Evolutionary conservation across 768 basidiomycete species (phyloP).

Genomic region (Clitopilus hobsonii): DNA sequence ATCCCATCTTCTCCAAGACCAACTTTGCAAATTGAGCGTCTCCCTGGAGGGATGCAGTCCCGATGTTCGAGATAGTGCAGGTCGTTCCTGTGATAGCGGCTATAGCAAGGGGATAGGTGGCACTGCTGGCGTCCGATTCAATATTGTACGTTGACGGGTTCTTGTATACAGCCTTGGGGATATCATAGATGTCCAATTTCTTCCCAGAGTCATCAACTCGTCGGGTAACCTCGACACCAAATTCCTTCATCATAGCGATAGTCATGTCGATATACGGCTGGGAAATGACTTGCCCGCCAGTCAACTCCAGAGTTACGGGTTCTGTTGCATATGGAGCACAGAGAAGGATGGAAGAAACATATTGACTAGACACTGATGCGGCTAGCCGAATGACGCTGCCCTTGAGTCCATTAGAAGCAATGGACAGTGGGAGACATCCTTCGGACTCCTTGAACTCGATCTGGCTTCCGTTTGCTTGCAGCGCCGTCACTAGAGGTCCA

Average conservation of each 20-base stretch:
- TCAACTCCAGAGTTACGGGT: constrained; percentile 84
- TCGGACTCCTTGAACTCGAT: constrained; percentile 75
- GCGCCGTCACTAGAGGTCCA: constrained; percentile 89
- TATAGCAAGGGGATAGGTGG: constrained; percentile 95
- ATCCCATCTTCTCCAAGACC: constrained; percentile 94
- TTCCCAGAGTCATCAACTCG: constrained; percentile 60
- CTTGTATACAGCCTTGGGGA: constrained; percentile 73
- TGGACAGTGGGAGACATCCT: constrained; percentile 87
- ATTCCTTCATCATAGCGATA: constrained; percentile 93
- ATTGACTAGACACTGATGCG: constrained; percentile 95
- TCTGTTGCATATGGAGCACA: constrained; percentile 91
- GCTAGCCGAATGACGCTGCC: constrained; percentile 84
- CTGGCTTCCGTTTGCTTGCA: constrained; percentile 71
- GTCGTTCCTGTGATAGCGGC: constrained; percentile 97
- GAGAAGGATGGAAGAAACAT: constrained; percentile 94
- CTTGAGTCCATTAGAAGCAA: constrained; percentile 75
- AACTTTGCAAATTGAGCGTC: constrained; percentile 94
- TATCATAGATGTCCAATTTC: constrained; percentile 75
- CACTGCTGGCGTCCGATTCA: constrained; percentile 92
- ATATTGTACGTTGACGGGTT: constrained; percentile 84
- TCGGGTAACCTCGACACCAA: constrained; percentile 76
- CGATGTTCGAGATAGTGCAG: constrained; percentile 92
- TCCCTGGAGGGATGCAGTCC: constrained; percentile 88
- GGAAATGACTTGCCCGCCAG: constrained; percentile 93
- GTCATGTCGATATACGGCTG: constrained; percentile 99